A percentile compares a stretch with the other conserved stretches of the same genome.
These are phyloP conservation scores for Baorangia bicolor DNA, from an alignment of 768 basidiomycete genomes.

Conservation along the genomic window DNA sequence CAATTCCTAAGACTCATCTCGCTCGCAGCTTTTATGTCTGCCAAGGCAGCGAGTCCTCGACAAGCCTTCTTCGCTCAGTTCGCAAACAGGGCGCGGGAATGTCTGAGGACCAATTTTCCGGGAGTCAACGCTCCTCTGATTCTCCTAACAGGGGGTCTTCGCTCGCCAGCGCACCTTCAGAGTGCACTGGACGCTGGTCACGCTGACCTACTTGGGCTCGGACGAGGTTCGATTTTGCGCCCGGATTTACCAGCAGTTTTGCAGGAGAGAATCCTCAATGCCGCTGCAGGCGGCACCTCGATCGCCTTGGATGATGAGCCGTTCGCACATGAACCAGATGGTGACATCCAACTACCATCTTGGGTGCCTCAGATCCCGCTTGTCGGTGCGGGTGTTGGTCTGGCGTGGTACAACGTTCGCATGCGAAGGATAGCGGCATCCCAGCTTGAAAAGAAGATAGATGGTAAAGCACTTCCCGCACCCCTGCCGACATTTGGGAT, in stretches of 20 bases:
- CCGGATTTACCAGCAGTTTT: slow-evolving; percentile 57
- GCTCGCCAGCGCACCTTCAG: slow-evolving; percentile 54
- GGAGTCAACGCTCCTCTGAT: slow-evolving; percentile 50
- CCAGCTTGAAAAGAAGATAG: background rate
- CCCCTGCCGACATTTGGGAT: slow-evolving; percentile 26
- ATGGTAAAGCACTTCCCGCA: background rate
- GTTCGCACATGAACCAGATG: slow-evolving; percentile 41
- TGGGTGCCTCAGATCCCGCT: slow-evolving; percentile 51
- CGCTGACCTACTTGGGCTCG: slow-evolving; percentile 77
- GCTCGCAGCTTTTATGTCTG: slow-evolving; percentile 43
- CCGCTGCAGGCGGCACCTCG: slow-evolving; percentile 5
- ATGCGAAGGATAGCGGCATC: slow-evolving; percentile 50
- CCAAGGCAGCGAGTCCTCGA: slow-evolving; percentile 35
- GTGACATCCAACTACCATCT: slow-evolving; percentile 17
- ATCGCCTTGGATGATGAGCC: slow-evolving; percentile 27
- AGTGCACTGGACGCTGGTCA: slow-evolving; percentile 52
- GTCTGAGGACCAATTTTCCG: slow-evolving; percentile 37
- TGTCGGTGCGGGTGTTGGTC: slow-evolving; percentile 59
- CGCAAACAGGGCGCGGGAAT: slow-evolving; percentile 51
- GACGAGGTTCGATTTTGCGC: slow-evolving; percentile 58
- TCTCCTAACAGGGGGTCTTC: slow-evolving; percentile 80
- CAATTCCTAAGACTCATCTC: background rate
- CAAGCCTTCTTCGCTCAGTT: slow-evolving; percentile 77
- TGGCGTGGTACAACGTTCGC: slow-evolving; percentile 67
- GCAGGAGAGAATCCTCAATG: slow-evolving; percentile 14